Evolutionary conservation across 164 flowering plant species (phyloP), one percentile per base, ranked within the genome.

Genomic region (Tinospora cordifolia): DNA sequence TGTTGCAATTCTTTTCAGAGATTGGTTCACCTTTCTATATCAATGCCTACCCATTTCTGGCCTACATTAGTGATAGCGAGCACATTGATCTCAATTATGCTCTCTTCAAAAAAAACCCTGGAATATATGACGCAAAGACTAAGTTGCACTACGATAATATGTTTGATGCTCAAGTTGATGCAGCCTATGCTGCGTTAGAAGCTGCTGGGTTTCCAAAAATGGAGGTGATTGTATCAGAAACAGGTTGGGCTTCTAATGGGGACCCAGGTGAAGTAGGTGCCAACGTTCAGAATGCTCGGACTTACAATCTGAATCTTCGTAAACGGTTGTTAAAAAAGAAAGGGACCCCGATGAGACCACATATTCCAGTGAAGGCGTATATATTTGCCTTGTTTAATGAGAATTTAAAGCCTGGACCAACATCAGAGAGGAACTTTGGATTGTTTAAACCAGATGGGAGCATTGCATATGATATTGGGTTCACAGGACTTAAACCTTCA

Each of bases 341-440:
- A 75, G 97, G 97, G 1, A 90, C 96, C 5, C 97, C 97, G 7
- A 75, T 76, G 57, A 84, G 85, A 75, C 97, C 97, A 7, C 84
- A 87, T 68, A 82, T 30, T 26, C 65, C 54, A 8, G 78, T 81
- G 19, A 88, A 66, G 76, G 97, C 90, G 27, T 92, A 90, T 72
- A 66, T 92, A 7, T 92, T 92, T 73, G 93, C 93, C 6, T 73
- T 90, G 80, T 88, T 90, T 68, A 92, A 92, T 70, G 98, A 92
- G 80, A 81, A 92, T 67, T 75, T 79, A 82, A 92, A 92, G 77
- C 85, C 87, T 19, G 96, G 92, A 22, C 84, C 86, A 26, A 85
- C 88, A 2, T 92, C 96, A 13, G 98, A 92, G 81, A 87, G 92
- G 77, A 90, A 92, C 82, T 92, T 88, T 71, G 96, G 98, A 57